These are phyloP conservation scores for Plasmodium gallinaceum DNA, from an alignment of 169 alveolate species.

Conservation along the genomic window DNA sequence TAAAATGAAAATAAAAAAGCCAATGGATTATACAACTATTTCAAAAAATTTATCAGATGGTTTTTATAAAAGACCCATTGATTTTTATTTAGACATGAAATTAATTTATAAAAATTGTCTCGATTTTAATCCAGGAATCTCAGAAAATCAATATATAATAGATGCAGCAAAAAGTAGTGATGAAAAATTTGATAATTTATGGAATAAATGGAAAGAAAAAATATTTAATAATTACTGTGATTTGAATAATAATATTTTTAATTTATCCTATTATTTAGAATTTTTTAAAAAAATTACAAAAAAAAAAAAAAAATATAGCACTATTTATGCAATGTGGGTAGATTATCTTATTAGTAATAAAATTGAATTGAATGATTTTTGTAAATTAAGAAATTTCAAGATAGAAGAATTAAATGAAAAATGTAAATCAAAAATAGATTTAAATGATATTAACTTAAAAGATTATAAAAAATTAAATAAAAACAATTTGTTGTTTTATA, in stretches of 20 bases:
- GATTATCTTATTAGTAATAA: conserved; percentile 25
- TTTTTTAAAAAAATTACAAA: conserved; percentile 30
- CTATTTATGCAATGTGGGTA: conserved; percentile 32
- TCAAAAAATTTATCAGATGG: conserved; percentile 32
- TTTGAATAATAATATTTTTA: conserved; percentile 12
- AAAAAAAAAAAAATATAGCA: conserved; percentile 53
- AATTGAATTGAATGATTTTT: conserved; percentile 13
- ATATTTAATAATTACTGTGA: conserved; percentile 11
- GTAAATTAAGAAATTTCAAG: conserved; percentile 20
- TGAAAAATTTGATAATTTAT: conserved; percentile 21
- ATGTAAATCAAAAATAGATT: background rate
- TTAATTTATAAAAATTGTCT: conserved; percentile 55
- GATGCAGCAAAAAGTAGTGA: conserved; percentile 50
- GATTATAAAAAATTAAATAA: conserved; percentile 19
- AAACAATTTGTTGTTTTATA: conserved; percentile 10
- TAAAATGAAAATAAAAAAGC: conserved; percentile 31
- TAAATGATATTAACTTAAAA: conserved; percentile 5
- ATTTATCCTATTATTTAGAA: conserved; percentile 10
- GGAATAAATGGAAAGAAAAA: conserved; percentile 36
- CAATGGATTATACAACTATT: conserved; percentile 56
- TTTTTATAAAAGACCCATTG: conserved; percentile 21
- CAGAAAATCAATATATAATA: conserved; percentile 41
- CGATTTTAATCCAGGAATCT: conserved; percentile 47
- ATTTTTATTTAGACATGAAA: conserved; percentile 28
- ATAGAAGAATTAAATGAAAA: conserved; percentile 21